Evolutionary conservation across 2,329 filamentous ascomycete genomes (phyloP), one percentile per base, ranked within the genome.

Genomic region (Fusarium luffae): DNA sequence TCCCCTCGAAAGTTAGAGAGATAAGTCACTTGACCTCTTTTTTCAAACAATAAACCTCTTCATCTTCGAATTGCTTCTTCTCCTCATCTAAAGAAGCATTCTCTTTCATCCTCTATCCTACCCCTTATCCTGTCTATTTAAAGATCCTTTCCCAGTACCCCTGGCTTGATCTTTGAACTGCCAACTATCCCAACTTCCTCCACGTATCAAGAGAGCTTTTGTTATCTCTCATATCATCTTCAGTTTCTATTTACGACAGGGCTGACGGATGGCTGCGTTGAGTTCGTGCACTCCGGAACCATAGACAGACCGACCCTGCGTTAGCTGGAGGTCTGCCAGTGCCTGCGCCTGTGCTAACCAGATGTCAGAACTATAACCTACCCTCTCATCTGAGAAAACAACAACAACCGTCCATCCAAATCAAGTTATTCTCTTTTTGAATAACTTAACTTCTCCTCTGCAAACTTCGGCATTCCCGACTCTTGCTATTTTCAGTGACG

Each of bases 231-330:
- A 59, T 60, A 57, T 61, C 68, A 61, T 62, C 66, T 61, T 69
- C 72, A 71, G 74, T 68, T 75, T 62, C 74, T 75, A 75, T 75
- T 75, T 75, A 67, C 69, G 59, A 75, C 72, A 75, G 71, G 58
- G 74, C 72, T 75, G 74, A 75, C 71, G 73, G 64, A 75, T 75
- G 74, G 74, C 74, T 75, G 72, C 75, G 67, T 63, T 75, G 74
- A 75, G 72, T 75, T 71, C 70, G 73, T 63, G 51, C 70, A 71
- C 72, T 54, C 66, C 56, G 52, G 28, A 37, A 37, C 34, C 16
- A 37, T 37, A 37, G 34, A 64, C 59, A 52, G 37, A 58, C 64
- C 63, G 30, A 32, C 14, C 63, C 67, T 59, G 30, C 27, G 30
- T 34, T 25, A 75, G n/a, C n/a, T n/a, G n/a, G n/a, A n/a, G 3